Evolutionary conservation across 192 early-diverging fungal genomes (phyloP).

Genomic region (Backusella tuberculispora): DNA sequence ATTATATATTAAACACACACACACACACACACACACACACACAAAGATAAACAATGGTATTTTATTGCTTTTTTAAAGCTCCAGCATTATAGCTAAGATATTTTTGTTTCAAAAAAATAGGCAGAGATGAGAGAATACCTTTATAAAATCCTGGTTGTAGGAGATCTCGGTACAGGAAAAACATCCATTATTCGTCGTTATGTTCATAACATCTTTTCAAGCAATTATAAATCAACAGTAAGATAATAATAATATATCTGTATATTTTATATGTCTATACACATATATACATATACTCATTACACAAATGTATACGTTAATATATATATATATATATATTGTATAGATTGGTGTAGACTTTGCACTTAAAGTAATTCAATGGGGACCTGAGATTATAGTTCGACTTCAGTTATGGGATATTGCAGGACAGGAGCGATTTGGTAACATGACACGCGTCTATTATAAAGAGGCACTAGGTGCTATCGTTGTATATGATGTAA

Average conservation of each 20-base stretch:
- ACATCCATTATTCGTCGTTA: slow-evolving; percentile 65
- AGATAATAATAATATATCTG: slow-evolving; percentile 5
- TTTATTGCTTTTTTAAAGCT: background rate
- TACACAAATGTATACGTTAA: background rate
- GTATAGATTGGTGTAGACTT: slow-evolving; percentile 66
- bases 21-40: background rate
- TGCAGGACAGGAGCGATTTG: slow-evolving; percentile 66
- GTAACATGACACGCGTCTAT: slow-evolving; percentile 62
- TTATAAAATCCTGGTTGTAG: slow-evolving; percentile 66
- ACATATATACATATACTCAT: background rate
- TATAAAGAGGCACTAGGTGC: slow-evolving; percentile 64
- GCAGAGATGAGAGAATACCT: slow-evolving; percentile 54
- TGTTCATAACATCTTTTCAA: slow-evolving; percentile 61
- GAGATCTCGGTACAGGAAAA: slow-evolving; percentile 62
- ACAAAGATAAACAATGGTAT: background rate
- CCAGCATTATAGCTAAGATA: background rate
- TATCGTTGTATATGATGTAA: slow-evolving; percentile 62
- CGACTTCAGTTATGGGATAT: slow-evolving; percentile 68
- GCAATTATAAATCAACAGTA: slow-evolving; percentile 63
- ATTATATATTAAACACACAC: background rate
- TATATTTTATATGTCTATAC: background rate
- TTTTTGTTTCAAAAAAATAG: background rate
- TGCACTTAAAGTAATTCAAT: slow-evolving; percentile 61
- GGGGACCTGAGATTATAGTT: slow-evolving; percentile 56
- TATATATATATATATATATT: no score